Percentiles rank a stretch among this genome's conserved stretches.
Evolutionary conservation across 345 rosid species (phyloP).

Genomic region (Hibiscus syriacus): DNA sequence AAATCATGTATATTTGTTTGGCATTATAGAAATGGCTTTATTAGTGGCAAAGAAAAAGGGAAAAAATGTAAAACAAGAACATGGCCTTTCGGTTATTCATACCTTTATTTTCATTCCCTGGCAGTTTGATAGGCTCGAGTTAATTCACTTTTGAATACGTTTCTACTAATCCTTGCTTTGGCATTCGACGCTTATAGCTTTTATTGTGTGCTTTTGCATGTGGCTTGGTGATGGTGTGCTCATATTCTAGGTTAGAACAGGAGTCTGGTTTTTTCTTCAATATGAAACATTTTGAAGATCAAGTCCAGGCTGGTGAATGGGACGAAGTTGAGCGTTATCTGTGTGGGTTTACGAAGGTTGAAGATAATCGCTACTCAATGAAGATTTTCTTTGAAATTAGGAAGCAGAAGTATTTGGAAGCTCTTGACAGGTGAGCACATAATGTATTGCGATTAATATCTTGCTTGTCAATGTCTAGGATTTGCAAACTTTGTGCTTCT

Average conservation of each 20-base stretch:
- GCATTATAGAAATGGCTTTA: not conserved
- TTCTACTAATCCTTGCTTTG: slow-evolving; percentile 4
- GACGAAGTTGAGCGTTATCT: slow-evolving; percentile 76
- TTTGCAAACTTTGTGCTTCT: not conserved
- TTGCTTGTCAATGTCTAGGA: not conserved
- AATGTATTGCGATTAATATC: not conserved
- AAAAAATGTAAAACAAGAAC: not conserved
- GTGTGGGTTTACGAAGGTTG: slow-evolving; percentile 82
- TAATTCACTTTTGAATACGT: not conserved
- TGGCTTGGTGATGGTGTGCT: not conserved
- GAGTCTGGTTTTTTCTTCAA: slow-evolving; percentile 86
- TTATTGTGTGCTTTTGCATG: not conserved
- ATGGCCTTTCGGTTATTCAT: not conserved
- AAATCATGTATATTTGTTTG: not conserved
- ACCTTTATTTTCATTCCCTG: not conserved
- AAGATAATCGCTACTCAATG: slow-evolving; percentile 83
- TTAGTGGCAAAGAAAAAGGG: not conserved
- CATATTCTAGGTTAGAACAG: slow-evolving; percentile 51
- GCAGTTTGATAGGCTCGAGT: not conserved
- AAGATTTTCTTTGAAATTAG: slow-evolving; percentile 85
- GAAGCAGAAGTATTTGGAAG: slow-evolving; percentile 38
- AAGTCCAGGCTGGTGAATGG: slow-evolving; percentile 79
- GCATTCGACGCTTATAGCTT: not conserved
- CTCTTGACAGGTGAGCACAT: slow-evolving; percentile 56
- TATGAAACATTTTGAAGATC: slow-evolving; percentile 68